phyloP scores from a whole-genome alignment of 164 flowering plant species.

The Stephania yunnanensis region DNA sequence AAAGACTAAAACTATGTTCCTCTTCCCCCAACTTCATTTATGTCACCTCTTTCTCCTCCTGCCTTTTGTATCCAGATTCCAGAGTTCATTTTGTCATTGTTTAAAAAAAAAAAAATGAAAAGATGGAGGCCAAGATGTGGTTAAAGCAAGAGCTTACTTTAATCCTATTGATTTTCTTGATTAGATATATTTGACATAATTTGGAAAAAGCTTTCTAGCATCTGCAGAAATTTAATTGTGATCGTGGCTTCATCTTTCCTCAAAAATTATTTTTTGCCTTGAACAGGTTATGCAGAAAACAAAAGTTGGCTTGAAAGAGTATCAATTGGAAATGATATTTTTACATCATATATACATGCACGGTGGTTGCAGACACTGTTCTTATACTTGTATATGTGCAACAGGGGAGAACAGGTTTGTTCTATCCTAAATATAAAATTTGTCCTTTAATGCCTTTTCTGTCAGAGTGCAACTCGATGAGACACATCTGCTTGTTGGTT shows the following conservation, averaged over 20 bases:
- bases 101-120: neutral
- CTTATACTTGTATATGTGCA: conserved; percentile 10
- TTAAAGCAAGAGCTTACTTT: neutral
- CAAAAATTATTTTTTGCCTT: neutral
- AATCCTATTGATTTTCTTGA: neutral
- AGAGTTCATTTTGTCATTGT: neutral
- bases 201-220: neutral
- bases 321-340: conserved; percentile 11
- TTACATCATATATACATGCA: conserved; percentile 14
- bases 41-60: neutral
- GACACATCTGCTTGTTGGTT: neutral
- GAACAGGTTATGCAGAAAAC: conserved; percentile 11
- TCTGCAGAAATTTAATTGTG: neutral
- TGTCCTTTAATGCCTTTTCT: neutral
- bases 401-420: conserved; percentile 13
- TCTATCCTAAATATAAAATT: neutral
- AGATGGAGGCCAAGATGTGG: neutral
- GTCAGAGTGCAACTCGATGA: neutral
- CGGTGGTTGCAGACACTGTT: conserved; percentile 10
- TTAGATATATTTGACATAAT: neutral
- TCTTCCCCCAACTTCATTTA: neutral
- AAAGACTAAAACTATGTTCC: neutral
- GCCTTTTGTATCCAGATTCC: neutral
- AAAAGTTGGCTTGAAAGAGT: conserved; percentile 12
- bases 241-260: neutral